These are phyloP conservation scores for Sanghuangporus sanghuang DNA, from an alignment of 1,284 basidiomycete species.

Conservation along the genomic window DNA sequence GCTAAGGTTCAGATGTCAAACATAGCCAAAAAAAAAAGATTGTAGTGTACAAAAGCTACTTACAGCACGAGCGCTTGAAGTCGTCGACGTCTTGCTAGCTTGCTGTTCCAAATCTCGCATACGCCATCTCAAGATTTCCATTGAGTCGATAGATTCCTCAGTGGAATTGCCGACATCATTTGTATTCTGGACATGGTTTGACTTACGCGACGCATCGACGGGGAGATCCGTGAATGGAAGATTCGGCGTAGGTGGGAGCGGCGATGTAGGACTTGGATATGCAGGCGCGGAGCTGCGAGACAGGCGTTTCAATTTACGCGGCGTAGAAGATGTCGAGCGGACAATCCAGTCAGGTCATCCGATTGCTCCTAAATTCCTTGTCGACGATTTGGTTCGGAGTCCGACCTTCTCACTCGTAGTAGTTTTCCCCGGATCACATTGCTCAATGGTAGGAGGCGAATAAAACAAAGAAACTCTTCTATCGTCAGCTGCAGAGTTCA, in stretches of 20 bases:
- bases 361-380: neutral
- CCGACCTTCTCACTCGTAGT: neutral
- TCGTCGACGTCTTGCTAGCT: neutral
- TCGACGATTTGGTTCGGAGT: neutral
- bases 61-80: constrained; percentile 6
- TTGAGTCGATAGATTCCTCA: constrained; percentile 10
- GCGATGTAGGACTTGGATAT: constrained; percentile 12
- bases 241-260: constrained; percentile 11
- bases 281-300: neutral
- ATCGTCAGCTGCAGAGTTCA: neutral
- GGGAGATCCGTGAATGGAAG: neutral
- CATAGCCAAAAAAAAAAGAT: neutral
- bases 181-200: neutral
- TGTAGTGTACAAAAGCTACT: neutral
- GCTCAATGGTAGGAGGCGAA: neutral
- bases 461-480: neutral
- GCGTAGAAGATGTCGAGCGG: neutral
- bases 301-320: neutral
- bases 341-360: neutral
- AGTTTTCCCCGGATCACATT: neutral
- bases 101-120: constrained; percentile 4
- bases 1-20: neutral
- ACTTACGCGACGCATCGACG: neutral
- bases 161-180: neutral
- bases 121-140: constrained; percentile 18